A percentile compares a stretch with the other conserved stretches of the same genome.
phyloP scores from a whole-genome alignment of 2,329 filamentous ascomycete species.

The Apiospora arundinis region DNA sequence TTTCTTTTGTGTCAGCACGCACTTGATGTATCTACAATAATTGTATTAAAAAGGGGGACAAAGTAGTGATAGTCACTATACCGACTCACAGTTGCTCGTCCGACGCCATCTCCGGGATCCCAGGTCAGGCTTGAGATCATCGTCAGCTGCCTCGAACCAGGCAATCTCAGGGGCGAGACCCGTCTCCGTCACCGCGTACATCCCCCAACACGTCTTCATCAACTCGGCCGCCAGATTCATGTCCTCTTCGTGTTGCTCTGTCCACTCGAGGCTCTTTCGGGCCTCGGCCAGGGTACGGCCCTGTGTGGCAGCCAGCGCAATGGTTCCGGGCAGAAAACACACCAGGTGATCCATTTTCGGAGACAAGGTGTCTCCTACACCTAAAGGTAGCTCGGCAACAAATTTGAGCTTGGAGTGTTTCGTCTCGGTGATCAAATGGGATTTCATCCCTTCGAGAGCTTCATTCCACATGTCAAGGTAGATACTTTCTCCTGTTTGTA shows the following conservation, averaged over 20 bases:
- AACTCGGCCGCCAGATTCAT: slow-evolving; percentile 87
- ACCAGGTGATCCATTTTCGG: slow-evolving; percentile 99
- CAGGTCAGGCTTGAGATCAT: slow-evolving; percentile 57
- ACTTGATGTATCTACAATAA: too few relatives aligned
- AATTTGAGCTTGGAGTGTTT: slow-evolving; percentile 80
- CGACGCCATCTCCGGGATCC: neutral
- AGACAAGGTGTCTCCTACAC: slow-evolving; percentile 68
- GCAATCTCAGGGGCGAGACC: slow-evolving; percentile 93
- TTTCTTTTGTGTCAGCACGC: neutral
- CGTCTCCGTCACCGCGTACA: slow-evolving; percentile 89
- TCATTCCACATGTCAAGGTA: slow-evolving; percentile 96
- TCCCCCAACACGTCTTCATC: slow-evolving; percentile 97
- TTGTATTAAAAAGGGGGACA: neutral
- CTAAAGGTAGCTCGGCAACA: slow-evolving; percentile 82
- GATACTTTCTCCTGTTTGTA: slow-evolving; percentile 81
- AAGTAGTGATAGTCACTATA: neutral
- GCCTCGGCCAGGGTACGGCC: slow-evolving; percentile 79
- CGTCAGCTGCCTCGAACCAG: slow-evolving; percentile 79
- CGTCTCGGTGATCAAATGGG: slow-evolving; percentile 91
- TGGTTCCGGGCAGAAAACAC: slow-evolving; percentile 96
- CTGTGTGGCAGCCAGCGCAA: slow-evolving; percentile 85
- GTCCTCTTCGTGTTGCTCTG: slow-evolving; percentile 80
- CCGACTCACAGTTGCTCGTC: neutral
- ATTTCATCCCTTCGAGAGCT: slow-evolving; percentile 81
- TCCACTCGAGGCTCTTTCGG: slow-evolving; percentile 75